Percentiles rank a stretch among this genome's conserved stretches.
phyloP scores from a whole-genome alignment of 768 basidiomycete genomes.

The Collybiopsis confluens region DNA sequence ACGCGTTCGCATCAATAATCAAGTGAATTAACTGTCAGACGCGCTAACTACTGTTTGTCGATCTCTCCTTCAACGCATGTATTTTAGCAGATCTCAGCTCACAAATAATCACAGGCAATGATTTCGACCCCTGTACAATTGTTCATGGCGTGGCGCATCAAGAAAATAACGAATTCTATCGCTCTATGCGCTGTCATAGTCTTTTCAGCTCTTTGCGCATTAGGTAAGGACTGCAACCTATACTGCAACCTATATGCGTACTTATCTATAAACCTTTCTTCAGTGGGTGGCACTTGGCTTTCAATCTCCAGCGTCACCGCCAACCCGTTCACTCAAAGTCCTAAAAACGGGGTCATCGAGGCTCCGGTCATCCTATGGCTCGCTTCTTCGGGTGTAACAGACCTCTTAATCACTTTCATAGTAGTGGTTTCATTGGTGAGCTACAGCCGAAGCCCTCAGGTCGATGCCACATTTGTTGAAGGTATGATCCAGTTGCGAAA shows the following conservation, averaged over 20 bases:
- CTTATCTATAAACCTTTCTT: no score
- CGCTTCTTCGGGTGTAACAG: background rate
- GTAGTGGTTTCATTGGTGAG: background rate
- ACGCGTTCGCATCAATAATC: no score
- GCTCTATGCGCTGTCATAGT: background rate
- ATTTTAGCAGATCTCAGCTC: background rate
- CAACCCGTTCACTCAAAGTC: background rate
- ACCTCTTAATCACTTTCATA: background rate
- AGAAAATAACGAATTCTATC: background rate
- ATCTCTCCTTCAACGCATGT: background rate
- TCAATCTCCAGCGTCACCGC: background rate
- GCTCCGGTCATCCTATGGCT: background rate
- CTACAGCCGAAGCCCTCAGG: background rate
- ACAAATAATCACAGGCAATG: background rate
- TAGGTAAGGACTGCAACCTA: background rate
- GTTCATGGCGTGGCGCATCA: conserved; percentile 1
- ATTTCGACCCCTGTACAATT: background rate
- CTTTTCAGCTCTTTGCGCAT: background rate
- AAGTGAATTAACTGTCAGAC: no score
- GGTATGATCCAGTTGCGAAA: background rate
- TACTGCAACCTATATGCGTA: background rate
- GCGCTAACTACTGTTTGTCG: no score
- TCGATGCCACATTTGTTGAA: no score
- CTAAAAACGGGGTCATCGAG: background rate
- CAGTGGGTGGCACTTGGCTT: background rate